These are phyloP conservation scores for Niveomyces coronatus DNA, from an alignment of 2,329 filamentous ascomycete genomes.

Conservation along the genomic window DNA sequence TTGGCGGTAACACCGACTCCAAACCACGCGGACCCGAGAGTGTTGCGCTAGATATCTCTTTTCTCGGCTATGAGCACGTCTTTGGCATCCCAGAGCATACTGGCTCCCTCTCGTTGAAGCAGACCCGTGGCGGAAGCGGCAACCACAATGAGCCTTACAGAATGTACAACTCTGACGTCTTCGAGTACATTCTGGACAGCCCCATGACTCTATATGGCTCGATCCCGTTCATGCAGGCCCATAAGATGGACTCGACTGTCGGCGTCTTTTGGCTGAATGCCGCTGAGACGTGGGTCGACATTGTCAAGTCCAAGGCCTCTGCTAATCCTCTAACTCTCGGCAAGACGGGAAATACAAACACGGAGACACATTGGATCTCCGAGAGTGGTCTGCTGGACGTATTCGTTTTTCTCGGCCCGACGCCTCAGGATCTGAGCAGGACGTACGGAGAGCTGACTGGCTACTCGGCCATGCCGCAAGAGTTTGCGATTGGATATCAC, in stretches of 20 bases:
- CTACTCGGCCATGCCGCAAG: constrained; percentile 80
- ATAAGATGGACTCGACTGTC: constrained; percentile 85
- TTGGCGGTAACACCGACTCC: constrained; percentile 88
- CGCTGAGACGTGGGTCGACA: constrained; percentile 95
- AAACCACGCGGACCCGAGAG: constrained; percentile 95
- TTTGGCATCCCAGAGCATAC: constrained; percentile 93
- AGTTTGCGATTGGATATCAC: constrained; percentile 88
- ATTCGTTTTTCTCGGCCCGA: constrained; percentile 89
- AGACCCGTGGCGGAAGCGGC: constrained; percentile 80
- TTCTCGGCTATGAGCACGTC: constrained; percentile 84
- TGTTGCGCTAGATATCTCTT: constrained; percentile 81
- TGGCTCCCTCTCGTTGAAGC: constrained; percentile 75
- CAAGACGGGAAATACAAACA: constrained; percentile 57
- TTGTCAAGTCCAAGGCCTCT: constrained; percentile 66
- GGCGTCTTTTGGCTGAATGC: constrained; percentile 97
- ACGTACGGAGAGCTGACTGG: constrained; percentile 86
- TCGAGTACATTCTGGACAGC: constrained; percentile 94
- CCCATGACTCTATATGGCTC: constrained; percentile 98
- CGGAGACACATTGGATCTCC: constrained; percentile 93
- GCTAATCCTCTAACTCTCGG: constrained; percentile 72
- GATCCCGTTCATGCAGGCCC: constrained; percentile 96
- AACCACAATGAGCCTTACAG: constrained; percentile 86
- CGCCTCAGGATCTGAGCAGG: constrained; percentile 69
- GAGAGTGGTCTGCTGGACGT: constrained; percentile 83
- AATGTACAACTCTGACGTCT: constrained; percentile 93